phyloP scores from a whole-genome alignment of 805 yeast species.

The Schwanniomyces occidentalis region DNA sequence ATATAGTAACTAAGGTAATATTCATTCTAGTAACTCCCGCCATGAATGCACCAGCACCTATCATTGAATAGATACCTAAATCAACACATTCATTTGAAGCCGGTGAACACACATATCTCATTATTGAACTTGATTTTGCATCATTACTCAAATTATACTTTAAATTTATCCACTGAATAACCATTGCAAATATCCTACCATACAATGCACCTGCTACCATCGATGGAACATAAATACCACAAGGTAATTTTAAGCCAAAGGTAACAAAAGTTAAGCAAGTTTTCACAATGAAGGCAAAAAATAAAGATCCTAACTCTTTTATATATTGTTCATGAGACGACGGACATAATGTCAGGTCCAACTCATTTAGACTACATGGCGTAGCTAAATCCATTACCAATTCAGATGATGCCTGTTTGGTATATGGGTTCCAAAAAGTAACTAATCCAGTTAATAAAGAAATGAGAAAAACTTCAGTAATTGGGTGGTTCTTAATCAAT shows the following conservation, averaged over 20 bases:
- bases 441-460: constrained; percentile 47
- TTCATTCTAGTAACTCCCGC: constrained; percentile 60
- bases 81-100: constrained; percentile 33
- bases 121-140: constrained; percentile 9
- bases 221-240: constrained; percentile 63
- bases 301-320: constrained; percentile 31
- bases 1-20: constrained; percentile 49
- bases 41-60: constrained; percentile 58
- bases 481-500: constrained; percentile 39
- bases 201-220: constrained; percentile 64
- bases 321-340: constrained; percentile 23
- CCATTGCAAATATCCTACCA: constrained; percentile 51
- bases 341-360: constrained; percentile 32
- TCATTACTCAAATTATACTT: constrained; percentile 3
- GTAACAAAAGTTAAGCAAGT: constrained; percentile 50
- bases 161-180: constrained; percentile 38
- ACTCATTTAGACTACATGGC: constrained; percentile 41
- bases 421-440: constrained; percentile 50
- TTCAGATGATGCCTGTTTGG: constrained; percentile 50
- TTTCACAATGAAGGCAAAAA: constrained; percentile 46
- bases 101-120: constrained; percentile 15
- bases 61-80: constrained; percentile 53
- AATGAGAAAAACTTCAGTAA: constrained; percentile 45
- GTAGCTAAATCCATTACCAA: constrained; percentile 50
- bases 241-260: constrained; percentile 58